Evolutionary conservation across 2,329 filamentous ascomycete genomes (phyloP).

Genomic region (Sarocladiaceae sp.): DNA sequence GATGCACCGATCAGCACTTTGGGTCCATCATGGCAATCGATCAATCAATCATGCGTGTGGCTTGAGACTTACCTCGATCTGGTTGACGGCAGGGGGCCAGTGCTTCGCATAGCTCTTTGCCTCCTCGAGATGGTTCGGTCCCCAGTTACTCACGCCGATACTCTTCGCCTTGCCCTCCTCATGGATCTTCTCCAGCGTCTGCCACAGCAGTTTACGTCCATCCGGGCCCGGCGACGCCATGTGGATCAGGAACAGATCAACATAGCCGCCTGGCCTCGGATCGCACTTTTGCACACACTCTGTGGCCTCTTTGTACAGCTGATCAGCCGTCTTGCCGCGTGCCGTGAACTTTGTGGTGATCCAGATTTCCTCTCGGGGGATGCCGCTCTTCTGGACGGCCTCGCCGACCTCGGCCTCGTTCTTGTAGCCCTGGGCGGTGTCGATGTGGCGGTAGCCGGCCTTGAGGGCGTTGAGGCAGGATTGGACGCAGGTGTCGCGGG

Average conservation of each 20-base stretch:
- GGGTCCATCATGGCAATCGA: background rate
- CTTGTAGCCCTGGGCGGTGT: slow-evolving; percentile 32
- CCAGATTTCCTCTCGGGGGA: slow-evolving; percentile 41
- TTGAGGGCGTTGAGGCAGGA: slow-evolving; percentile 51
- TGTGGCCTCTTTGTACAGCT: slow-evolving; percentile 51
- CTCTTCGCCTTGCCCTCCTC: slow-evolving; percentile 53
- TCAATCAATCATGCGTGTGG: background rate
- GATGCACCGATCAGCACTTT: background rate
- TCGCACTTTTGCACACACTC: slow-evolving; percentile 59
- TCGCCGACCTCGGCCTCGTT: slow-evolving; percentile 40
- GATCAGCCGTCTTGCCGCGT: slow-evolving; percentile 40
- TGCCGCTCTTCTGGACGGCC: slow-evolving; percentile 37
- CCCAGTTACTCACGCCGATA: slow-evolving; percentile 70
- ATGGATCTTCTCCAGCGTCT: slow-evolving; percentile 55
- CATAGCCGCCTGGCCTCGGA: slow-evolving; percentile 49
- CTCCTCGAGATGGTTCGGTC: slow-evolving; percentile 61
- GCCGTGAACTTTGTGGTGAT: slow-evolving; percentile 50
- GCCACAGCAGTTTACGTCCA: slow-evolving; percentile 56
- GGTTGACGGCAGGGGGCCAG: slow-evolving; percentile 67
- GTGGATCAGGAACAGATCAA: slow-evolving; percentile 68
- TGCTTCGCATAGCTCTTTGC: slow-evolving; percentile 58
- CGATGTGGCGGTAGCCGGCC: slow-evolving; percentile 51
- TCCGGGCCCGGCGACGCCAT: slow-evolving; percentile 44
- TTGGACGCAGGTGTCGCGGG: slow-evolving; percentile 42
- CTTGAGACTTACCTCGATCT: slow-evolving; percentile 55